A percentile compares a stretch with the other conserved stretches of the same genome.
Evolutionary conservation across 257 asterid genomes (phyloP).

Genomic region (Haberlea rhodopensis): DNA sequence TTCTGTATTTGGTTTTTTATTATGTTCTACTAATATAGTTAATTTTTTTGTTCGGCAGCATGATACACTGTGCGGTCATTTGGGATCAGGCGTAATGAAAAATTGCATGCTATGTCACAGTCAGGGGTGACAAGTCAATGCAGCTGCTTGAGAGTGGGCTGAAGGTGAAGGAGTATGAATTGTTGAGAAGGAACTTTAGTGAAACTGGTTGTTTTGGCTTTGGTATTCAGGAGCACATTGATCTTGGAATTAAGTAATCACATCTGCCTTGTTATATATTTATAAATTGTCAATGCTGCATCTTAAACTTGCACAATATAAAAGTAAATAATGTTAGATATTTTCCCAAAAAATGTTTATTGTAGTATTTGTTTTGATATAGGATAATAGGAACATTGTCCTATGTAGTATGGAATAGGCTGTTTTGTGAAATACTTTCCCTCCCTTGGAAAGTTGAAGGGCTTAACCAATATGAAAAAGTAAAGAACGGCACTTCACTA

Average conservation of each 20-base stretch:
- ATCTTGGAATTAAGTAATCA: slow-evolving; percentile 44
- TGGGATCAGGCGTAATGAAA: slow-evolving; percentile 52
- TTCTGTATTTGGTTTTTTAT: background rate
- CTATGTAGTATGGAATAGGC: background rate
- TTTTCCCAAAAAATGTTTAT: too few relatives aligned
- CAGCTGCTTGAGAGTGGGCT: slow-evolving; percentile 52
- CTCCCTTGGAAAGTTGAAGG: background rate
- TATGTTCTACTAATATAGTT: background rate
- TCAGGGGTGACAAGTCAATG: slow-evolving; percentile 50
- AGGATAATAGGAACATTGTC: background rate
- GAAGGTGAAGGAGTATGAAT: slow-evolving; percentile 51
- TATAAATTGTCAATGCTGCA: too few relatives aligned
- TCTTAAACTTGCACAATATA: background rate
- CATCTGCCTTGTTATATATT: background rate
- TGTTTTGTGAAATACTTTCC: too few relatives aligned
- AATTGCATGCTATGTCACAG: slow-evolving; percentile 48
- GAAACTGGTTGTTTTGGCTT: slow-evolving; percentile 54
- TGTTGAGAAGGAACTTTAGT: slow-evolving; percentile 44
- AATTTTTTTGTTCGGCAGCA: slow-evolving; percentile 28
- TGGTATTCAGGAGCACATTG: slow-evolving; percentile 53
- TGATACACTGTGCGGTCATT: slow-evolving; percentile 48
- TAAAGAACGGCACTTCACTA: background rate
- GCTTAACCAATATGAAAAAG: background rate
- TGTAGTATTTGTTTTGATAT: background rate
- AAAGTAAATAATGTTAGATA: background rate